A percentile compares a stretch with the other conserved stretches of the same genome.
phyloP scores from a whole-genome alignment of 805 yeast genomes.

The Saccharomycopsis malanga region DNA sequence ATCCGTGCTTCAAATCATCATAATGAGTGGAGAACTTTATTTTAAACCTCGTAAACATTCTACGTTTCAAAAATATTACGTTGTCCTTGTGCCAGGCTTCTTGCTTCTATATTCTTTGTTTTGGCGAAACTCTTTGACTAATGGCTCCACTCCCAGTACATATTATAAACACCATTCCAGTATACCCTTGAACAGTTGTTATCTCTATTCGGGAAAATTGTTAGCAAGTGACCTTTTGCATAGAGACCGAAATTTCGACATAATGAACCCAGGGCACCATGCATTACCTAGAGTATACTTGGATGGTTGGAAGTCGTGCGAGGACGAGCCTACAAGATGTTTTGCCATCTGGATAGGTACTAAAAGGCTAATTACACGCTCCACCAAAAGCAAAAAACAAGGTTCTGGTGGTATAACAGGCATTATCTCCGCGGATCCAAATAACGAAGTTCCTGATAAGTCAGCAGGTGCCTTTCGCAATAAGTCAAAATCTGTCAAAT shows the following conservation, averaged over 20 bases:
- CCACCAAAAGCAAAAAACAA: neutral
- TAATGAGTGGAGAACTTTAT: constrained; percentile 60
- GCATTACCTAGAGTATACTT: constrained; percentile 64
- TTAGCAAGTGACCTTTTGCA: constrained; percentile 50
- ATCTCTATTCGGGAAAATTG: constrained; percentile 64
- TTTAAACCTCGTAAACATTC: constrained; percentile 66
- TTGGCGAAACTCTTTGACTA: constrained; percentile 33
- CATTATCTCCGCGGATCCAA: neutral
- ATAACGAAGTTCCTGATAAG: neutral
- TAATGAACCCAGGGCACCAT: constrained; percentile 45
- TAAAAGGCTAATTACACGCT: constrained; percentile 39
- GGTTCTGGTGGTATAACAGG: neutral
- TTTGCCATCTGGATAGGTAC: constrained; percentile 82
- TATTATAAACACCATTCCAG: constrained; percentile 48
- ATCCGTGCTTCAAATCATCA: constrained; percentile 52
- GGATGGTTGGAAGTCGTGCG: constrained; percentile 82
- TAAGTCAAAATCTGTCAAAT: constrained; percentile 28
- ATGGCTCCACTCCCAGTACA: constrained; percentile 35
- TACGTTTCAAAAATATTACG: constrained; percentile 53
- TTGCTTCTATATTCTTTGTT: constrained; percentile 50
- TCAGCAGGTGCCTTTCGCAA: constrained; percentile 26
- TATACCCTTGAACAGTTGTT: constrained; percentile 60
- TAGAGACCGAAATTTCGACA: constrained; percentile 39
- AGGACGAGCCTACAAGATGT: constrained; percentile 66
- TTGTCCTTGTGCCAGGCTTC: constrained; percentile 63